phyloP scores from a whole-genome alignment of 2,329 filamentous ascomycete genomes.

The Monilinia aucupariae region DNA sequence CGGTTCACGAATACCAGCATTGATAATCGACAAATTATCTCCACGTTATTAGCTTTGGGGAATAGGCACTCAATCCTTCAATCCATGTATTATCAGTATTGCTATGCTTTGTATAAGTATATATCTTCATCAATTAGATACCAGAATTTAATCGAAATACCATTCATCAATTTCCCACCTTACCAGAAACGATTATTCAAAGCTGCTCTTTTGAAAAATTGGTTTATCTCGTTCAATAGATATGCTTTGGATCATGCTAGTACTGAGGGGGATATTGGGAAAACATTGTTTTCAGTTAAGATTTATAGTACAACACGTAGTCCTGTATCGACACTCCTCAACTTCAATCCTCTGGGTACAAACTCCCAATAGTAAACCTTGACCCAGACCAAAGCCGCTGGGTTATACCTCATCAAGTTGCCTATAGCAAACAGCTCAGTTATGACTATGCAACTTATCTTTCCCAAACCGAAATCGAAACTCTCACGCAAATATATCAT shows the following conservation, averaged over 20 bases:
- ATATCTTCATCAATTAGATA: background rate
- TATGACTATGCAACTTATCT: background rate
- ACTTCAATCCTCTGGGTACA: background rate
- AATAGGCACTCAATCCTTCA: background rate
- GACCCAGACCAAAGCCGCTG: background rate
- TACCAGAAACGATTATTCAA: background rate
- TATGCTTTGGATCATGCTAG: background rate
- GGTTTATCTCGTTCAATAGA: background rate
- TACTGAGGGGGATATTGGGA: background rate
- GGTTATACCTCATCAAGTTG: background rate
- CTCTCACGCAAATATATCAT: too few relatives aligned
- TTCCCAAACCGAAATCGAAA: background rate
- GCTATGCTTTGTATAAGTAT: background rate
- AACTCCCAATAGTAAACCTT: background rate
- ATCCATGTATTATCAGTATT: background rate
- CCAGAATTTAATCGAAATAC: background rate
- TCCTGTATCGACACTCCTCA: background rate
- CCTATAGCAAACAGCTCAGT: background rate
- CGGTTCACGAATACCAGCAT: background rate
- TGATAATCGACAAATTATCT: background rate
- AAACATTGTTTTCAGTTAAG: background rate
- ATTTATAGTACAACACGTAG: background rate
- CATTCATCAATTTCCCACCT: background rate
- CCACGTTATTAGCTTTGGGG: background rate
- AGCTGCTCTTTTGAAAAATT: background rate